A percentile compares a stretch with the other conserved stretches of the same genome.
phyloP scores from a whole-genome alignment of 148 eudicot genomes.

The Camellia sinensis region DNA sequence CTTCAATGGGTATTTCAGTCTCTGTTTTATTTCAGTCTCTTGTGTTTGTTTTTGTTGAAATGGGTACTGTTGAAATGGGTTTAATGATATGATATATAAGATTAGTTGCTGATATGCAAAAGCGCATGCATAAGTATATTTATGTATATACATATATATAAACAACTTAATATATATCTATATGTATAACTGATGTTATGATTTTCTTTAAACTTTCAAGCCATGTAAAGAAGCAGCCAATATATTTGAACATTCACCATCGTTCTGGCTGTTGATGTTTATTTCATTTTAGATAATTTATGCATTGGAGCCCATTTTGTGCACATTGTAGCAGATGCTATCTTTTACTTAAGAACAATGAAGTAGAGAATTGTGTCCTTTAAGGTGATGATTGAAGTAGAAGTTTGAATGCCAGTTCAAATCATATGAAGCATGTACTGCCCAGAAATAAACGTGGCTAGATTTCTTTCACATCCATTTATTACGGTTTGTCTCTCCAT shows the following conservation, averaged over 20 bases:
- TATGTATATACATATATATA: no score
- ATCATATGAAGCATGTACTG: neutral
- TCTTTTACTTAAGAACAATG: neutral
- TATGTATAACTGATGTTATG: neutral
- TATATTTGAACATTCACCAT: neutral
- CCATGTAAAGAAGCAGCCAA: neutral
- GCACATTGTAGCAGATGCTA: neutral
- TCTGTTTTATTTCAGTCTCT: no score
- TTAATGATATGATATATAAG: no score
- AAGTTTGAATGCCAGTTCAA: constrained; percentile 1
- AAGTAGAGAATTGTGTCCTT: neutral
- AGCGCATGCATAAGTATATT: neutral
- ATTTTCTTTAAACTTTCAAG: neutral
- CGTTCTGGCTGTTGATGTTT: constrained; percentile 1
- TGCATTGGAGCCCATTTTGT: neutral
- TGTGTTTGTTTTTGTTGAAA: no score
- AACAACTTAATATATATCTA: neutral
- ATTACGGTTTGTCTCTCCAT: neutral
- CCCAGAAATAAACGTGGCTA: no score
- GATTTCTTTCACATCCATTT: neutral
- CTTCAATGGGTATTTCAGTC: no score
- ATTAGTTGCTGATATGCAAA: neutral
- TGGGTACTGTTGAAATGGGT: no score
- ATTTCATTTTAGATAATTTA: neutral
- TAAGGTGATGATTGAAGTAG: neutral